Conservation (phyloP, 495 filamentous ascomycete genomes). For the Hyaloscypha variabilis region DNA sequence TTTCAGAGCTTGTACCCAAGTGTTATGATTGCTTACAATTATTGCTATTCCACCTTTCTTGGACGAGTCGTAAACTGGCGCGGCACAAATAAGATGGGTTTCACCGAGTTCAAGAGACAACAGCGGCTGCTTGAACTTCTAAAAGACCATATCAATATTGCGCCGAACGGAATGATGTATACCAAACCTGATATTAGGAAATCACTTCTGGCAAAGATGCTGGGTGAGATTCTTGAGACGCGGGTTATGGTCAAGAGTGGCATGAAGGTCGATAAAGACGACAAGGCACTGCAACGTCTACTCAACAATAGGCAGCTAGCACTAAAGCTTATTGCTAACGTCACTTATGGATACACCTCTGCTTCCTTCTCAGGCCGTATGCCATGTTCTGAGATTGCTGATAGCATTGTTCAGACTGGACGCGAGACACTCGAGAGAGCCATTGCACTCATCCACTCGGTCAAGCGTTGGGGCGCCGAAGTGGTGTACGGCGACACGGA, state of each 20-base stretch:
- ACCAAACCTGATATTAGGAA: slow-evolving; percentile 83
- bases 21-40: slow-evolving; percentile 99
- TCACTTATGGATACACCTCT: slow-evolving; percentile 97
- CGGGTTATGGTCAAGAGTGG: slow-evolving; percentile 97
- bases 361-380: slow-evolving; percentile 94
- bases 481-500: slow-evolving; percentile 99
- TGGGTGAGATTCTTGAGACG: slow-evolving; percentile 94
- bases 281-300: slow-evolving; percentile 81
- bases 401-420: slow-evolving; percentile 95
- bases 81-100: slow-evolving; percentile 93
- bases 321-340: slow-evolving; percentile 96
- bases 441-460: slow-evolving; percentile 88
- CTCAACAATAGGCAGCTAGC: slow-evolving; percentile 94
- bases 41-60: slow-evolving; percentile 97
- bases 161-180: slow-evolving; percentile 97
- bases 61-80: slow-evolving; percentile 85
- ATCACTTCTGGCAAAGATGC: slow-evolving; percentile 93
- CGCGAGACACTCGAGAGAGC: slow-evolving; percentile 93
- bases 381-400: slow-evolving; percentile 97
- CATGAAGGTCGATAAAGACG: slow-evolving; percentile 94
- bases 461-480: slow-evolving; percentile 86
- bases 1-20: slow-evolving; percentile 97
- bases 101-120: slow-evolving; percentile 78
- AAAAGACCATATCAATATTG: slow-evolving; percentile 86
- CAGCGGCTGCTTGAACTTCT: slow-evolving; percentile 76